Conservation (phyloP, 2,329 filamentous ascomycete species). For the Ophiostoma himal-ulmi region DNA sequence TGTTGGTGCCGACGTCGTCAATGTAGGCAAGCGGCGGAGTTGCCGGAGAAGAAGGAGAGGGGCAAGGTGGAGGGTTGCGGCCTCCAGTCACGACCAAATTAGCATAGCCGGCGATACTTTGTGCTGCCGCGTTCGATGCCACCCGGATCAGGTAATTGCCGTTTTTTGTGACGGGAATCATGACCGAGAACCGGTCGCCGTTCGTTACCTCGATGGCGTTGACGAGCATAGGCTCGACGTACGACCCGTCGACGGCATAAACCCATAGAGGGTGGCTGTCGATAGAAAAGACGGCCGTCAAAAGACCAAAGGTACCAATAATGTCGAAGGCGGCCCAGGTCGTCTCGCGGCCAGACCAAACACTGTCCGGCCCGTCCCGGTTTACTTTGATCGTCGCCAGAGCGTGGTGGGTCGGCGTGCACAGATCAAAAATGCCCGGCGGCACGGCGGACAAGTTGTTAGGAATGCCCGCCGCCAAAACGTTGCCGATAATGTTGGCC, state of each 20-base stretch:
- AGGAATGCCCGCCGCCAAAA: constrained; percentile 28
- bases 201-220: constrained; percentile 45
- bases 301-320: constrained; percentile 47
- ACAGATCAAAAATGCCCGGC: constrained; percentile 41
- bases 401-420: constrained; percentile 41
- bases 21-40: constrained; percentile 32
- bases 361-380: background rate
- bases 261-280: constrained; percentile 50
- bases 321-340: constrained; percentile 50
- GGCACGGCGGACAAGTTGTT: constrained; percentile 38
- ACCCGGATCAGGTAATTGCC: constrained; percentile 52
- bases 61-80: background rate
- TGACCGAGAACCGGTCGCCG: constrained; percentile 49
- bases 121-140: constrained; percentile 43
- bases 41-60: background rate
- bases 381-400: constrained; percentile 41
- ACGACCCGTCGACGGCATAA: constrained; percentile 50
- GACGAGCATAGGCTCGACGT: constrained; percentile 47
- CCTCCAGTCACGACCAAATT: constrained; percentile 38
- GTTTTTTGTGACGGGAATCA: constrained; percentile 38
- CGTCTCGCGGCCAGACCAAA: background rate
- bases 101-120: constrained; percentile 51
- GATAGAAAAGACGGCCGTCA: constrained; percentile 43
- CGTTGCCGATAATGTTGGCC: constrained; percentile 37
- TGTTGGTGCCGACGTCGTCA: constrained; percentile 42